Conservation (phyloP, 495 filamentous ascomycete genomes). For the Aspergillus panamensis region DNA sequence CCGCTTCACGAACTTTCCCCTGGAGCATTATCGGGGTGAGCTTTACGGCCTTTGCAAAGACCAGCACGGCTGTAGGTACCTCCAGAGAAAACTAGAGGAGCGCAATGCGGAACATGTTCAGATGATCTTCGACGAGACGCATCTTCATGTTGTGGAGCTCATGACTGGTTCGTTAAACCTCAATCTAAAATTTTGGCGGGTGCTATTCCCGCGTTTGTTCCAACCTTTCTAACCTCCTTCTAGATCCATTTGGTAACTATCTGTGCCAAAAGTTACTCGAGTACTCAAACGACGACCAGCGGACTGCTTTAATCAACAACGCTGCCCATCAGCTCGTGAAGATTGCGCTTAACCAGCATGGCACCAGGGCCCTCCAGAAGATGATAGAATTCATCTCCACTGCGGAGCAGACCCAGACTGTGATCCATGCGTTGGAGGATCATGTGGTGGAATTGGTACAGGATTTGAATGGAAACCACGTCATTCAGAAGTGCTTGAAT, state of each 20-base stretch:
- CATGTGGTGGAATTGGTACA: constrained; percentile 91
- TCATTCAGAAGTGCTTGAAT: constrained; percentile 98
- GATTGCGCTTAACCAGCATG: constrained; percentile 94
- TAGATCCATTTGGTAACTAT: constrained; percentile 96
- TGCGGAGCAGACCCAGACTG: constrained; percentile 69
- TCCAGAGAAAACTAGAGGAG: constrained; percentile 97
- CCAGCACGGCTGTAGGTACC: constrained; percentile 91
- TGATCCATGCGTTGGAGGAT: constrained; percentile 71
- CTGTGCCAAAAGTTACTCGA: constrained; percentile 96
- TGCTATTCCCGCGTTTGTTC: not conserved
- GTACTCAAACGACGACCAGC: constrained; percentile 88
- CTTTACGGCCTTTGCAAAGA: constrained; percentile 91
- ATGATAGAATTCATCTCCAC: constrained; percentile 97
- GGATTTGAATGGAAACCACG: constrained; percentile 96
- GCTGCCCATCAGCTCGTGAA: constrained; percentile 78
- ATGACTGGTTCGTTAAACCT: constrained; percentile 69
- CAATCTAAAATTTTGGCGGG: not conserved
- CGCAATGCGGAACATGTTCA: constrained; percentile 76
- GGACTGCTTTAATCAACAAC: constrained; percentile 86
- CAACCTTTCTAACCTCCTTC: not conserved
- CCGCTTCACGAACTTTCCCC: constrained; percentile 70
- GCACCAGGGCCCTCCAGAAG: constrained; percentile 93
- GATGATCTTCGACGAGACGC: constrained; percentile 89
- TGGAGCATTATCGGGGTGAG: constrained; percentile 75
- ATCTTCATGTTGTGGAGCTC: constrained; percentile 86